phyloP scores from a whole-genome alignment of 2,329 filamentous ascomycete species.

The Hortaea werneckii region DNA sequence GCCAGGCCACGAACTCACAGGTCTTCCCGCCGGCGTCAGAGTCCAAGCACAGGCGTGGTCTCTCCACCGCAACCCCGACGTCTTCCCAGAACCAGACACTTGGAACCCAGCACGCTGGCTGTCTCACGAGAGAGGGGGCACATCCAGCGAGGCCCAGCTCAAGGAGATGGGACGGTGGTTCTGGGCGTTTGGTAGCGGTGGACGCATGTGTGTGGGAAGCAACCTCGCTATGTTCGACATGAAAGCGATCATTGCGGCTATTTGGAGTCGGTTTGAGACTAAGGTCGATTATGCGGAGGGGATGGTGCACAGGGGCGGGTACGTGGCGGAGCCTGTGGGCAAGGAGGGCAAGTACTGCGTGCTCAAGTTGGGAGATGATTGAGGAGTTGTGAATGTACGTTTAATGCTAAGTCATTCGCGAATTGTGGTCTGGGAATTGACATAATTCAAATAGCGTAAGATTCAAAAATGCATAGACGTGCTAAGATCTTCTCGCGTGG shows the following conservation, averaged over 20 bases:
- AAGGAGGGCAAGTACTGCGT: slow-evolving; percentile 6
- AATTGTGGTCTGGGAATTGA: too few relatives aligned
- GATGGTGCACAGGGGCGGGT: slow-evolving; percentile 37
- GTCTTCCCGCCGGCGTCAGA: slow-evolving; percentile 33
- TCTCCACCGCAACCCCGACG: slow-evolving; percentile 35
- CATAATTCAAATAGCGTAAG: too few relatives aligned
- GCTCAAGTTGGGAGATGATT: background rate
- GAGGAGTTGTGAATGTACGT: background rate
- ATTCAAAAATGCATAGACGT: background rate
- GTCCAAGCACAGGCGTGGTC: slow-evolving; percentile 39
- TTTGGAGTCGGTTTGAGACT: slow-evolving; percentile 54
- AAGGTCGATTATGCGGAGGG: slow-evolving; percentile 28
- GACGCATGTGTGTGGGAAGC: slow-evolving; percentile 41
- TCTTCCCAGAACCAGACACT: slow-evolving; percentile 33
- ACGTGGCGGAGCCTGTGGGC: slow-evolving; percentile 38
- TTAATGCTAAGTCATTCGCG: background rate
- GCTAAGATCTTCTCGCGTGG: background rate
- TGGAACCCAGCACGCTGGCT: slow-evolving; percentile 35
- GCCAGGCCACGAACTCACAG: slow-evolving; percentile 19
- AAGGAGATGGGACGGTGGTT: slow-evolving; percentile 40
- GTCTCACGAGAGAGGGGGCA: background rate
- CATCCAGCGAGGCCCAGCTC: slow-evolving; percentile 11
- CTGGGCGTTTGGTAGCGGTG: slow-evolving; percentile 42
- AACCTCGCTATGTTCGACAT: slow-evolving; percentile 50
- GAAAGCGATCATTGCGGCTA: slow-evolving; percentile 58